Conservation (phyloP, 2,329 filamentous ascomycete species). For the Ambrosiella xylebori region DNA sequence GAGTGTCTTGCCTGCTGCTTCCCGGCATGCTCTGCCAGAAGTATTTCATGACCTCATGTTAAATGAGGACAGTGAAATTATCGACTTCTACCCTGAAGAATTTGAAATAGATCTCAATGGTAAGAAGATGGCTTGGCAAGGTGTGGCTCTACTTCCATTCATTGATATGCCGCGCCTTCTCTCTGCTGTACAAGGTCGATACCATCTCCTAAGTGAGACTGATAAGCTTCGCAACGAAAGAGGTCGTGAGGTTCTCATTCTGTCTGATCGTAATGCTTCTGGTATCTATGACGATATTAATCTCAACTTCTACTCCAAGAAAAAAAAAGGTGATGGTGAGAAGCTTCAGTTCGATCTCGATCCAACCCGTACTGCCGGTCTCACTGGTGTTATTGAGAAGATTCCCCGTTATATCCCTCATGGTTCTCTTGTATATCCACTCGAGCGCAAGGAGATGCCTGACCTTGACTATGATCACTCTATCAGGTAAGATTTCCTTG, state of each 20-base stretch:
- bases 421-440: conserved; percentile 59
- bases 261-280: conserved; percentile 62
- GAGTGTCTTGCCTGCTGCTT: conserved; percentile 89
- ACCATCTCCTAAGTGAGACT: conserved; percentile 59
- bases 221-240: conserved; percentile 63
- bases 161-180: conserved; percentile 84
- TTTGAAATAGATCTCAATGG: conserved; percentile 90
- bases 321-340: conserved; percentile 33
- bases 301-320: conserved; percentile 81
- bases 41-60: conserved; percentile 87
- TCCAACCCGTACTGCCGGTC: conserved; percentile 54
- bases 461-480: conserved; percentile 72
- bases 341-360: conserved; percentile 53
- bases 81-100: conserved; percentile 93
- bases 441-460: conserved; percentile 54
- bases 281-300: conserved; percentile 68
- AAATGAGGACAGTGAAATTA: conserved; percentile 71
- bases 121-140: conserved; percentile 98
- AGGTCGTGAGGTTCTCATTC: conserved; percentile 65
- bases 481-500: conserved; percentile 39
- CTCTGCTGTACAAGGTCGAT: conserved; percentile 64
- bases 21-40: conserved; percentile 74
- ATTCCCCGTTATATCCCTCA: conserved; percentile 74
- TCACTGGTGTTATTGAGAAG: conserved; percentile 67
- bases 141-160: conserved; percentile 81